A percentile compares a stretch with the other conserved stretches of the same genome.
Conservation (phyloP, 75 land plant species). For the Ceratopteris richardii region DNA sequence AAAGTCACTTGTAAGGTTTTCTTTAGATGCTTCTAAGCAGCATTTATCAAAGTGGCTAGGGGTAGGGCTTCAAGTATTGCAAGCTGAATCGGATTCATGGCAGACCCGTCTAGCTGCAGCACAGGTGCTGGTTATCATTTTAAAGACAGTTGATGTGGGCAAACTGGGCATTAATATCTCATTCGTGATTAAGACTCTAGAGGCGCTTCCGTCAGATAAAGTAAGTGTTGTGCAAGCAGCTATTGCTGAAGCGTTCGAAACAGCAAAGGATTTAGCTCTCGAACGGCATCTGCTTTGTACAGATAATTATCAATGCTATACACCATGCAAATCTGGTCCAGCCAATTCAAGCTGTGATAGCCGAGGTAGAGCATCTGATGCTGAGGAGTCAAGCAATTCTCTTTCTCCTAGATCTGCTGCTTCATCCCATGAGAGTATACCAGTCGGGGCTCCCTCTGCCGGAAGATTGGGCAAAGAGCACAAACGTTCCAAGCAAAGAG, state of each 20-base stretch:
- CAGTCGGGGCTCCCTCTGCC: too few relatives aligned
- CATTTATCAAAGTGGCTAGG: slow-evolving; percentile 60
- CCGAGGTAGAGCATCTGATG: too few relatives aligned
- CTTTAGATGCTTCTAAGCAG: slow-evolving; percentile 32
- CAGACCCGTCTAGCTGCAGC: slow-evolving; percentile 61
- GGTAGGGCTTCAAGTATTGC: slow-evolving; percentile 33
- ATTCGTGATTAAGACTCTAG: slow-evolving; percentile 38
- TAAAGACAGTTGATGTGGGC: slow-evolving; percentile 47
- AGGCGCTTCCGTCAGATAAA: slow-evolving; percentile 40
- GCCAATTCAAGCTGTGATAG: too few relatives aligned
- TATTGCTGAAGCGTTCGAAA: slow-evolving; percentile 61
- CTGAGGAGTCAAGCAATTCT: too few relatives aligned
- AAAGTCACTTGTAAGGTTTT: slow-evolving; percentile 52
- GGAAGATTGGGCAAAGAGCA: too few relatives aligned
- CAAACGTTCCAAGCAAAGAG: too few relatives aligned
- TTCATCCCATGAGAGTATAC: too few relatives aligned
- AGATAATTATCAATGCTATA: too few relatives aligned
- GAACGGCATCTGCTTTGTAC: neutral
- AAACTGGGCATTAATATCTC: slow-evolving; percentile 37
- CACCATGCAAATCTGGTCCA: too few relatives aligned
- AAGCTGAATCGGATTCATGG: slow-evolving; percentile 32
- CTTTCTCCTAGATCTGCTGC: too few relatives aligned
- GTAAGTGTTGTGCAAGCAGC: slow-evolving; percentile 58
- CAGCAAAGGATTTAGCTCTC: slow-evolving; percentile 27
- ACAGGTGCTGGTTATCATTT: slow-evolving; percentile 51